Conservation (phyloP, 1,139 yeast species). For the Yamadazyma oceani region DNA sequence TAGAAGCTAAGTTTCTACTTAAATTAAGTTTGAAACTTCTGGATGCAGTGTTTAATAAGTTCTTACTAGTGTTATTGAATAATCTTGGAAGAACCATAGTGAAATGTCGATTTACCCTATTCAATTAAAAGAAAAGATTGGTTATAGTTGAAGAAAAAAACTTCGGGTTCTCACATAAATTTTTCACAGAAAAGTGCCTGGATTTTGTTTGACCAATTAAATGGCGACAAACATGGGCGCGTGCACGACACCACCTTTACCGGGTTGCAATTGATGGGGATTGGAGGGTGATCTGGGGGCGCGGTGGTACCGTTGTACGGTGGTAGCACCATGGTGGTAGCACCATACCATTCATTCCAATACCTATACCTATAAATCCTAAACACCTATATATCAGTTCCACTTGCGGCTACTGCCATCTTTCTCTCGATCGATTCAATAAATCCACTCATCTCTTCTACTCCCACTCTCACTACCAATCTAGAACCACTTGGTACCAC, state of each 20-base stretch:
- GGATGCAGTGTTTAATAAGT: constrained; percentile 88
- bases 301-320: too few relatives aligned
- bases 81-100: constrained; percentile 84
- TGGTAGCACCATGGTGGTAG: neutral
- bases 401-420: too few relatives aligned
- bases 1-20: constrained; percentile 85
- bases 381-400: neutral
- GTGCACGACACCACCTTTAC: constrained; percentile 8
- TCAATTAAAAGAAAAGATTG: constrained; percentile 12
- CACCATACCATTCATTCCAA: neutral
- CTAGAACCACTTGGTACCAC: constrained; percentile 8
- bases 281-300: too few relatives aligned
- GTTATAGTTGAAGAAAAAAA: constrained; percentile 4
- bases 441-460: constrained; percentile 12
- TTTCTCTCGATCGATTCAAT: constrained; percentile 4
- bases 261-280: neutral
- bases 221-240: neutral
- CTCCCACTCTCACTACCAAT: constrained; percentile 10
- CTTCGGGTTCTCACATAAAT: constrained; percentile 10
- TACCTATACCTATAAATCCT: neutral
- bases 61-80: constrained; percentile 79
- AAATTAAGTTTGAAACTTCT: constrained; percentile 61
- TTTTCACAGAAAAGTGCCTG: neutral
- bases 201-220: neutral
- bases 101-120: constrained; percentile 18